Conservation (phyloP, 768 basidiomycete genomes). For the Macrolepiota fuliginosa region DNA sequence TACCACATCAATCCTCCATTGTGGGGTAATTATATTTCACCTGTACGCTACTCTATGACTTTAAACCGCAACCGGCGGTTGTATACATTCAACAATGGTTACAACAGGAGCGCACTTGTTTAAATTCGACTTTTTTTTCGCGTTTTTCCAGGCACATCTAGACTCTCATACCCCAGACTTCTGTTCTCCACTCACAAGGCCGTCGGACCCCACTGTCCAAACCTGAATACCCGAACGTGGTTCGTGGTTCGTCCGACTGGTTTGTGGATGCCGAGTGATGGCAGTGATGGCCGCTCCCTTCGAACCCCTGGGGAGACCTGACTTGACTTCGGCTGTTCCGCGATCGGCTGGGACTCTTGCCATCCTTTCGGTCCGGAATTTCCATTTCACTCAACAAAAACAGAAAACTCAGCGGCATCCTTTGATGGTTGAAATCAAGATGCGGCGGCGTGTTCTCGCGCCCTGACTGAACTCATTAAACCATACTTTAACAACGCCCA, state of each 20-base stretch:
- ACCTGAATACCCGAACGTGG: background rate
- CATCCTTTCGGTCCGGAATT: slow-evolving; percentile 3
- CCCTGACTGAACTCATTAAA: background rate
- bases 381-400: background rate
- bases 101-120: background rate
- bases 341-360: background rate
- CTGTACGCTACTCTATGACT: no score
- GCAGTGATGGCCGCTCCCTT: background rate
- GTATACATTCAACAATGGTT: no score
- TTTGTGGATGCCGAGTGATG: slow-evolving; percentile 6
- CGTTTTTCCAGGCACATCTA: background rate
- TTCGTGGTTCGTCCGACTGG: slow-evolving; percentile 7
- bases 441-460: background rate
- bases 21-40: background rate
- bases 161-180: background rate
- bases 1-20: background rate
- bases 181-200: background rate
- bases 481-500: background rate
- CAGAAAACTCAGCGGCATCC: background rate
- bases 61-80: no score
- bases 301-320: background rate
- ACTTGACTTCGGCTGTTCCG: background rate
- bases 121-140: background rate
- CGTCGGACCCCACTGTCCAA: background rate
- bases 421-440: background rate